Percentiles rank a stretch among this genome's conserved stretches.
Conservation (phyloP, 2,329 filamentous ascomycete species). For the Corynespora cassiicola region DNA sequence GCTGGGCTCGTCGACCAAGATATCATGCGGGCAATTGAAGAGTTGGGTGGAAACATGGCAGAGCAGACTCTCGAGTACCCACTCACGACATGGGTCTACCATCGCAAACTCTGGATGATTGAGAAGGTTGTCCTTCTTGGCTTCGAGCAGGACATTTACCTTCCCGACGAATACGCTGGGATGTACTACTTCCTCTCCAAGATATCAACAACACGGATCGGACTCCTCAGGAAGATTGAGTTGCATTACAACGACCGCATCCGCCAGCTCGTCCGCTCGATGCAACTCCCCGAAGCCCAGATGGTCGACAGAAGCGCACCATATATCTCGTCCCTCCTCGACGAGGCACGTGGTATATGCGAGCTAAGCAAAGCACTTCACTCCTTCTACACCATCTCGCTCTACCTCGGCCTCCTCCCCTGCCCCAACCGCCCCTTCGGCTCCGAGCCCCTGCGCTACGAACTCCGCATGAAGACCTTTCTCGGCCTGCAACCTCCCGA, state of each 20-base stretch:
- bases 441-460: slow-evolving; percentile 73
- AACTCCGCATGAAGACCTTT: slow-evolving; percentile 88
- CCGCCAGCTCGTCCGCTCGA: slow-evolving; percentile 2
- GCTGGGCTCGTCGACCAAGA: slow-evolving; percentile 58
- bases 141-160: slow-evolving; percentile 92
- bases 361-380: slow-evolving; percentile 38
- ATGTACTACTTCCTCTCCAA: slow-evolving; percentile 76
- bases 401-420: slow-evolving; percentile 62
- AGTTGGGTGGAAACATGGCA: slow-evolving; percentile 21
- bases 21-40: slow-evolving; percentile 45
- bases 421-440: slow-evolving; percentile 68
- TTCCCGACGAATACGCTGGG: slow-evolving; percentile 79
- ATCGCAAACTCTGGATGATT: slow-evolving; percentile 89
- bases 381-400: slow-evolving; percentile 70
- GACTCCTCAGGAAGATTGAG: slow-evolving; percentile 25
- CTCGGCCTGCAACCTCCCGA: slow-evolving; percentile 71
- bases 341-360: slow-evolving; percentile 30
- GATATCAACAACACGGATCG: slow-evolving; percentile 30
- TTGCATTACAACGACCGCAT: slow-evolving; percentile 16
- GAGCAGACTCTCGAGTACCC: slow-evolving; percentile 69
- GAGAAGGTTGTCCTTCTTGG: slow-evolving; percentile 88
- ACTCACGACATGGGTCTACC: slow-evolving; percentile 86
- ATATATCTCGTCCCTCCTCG: slow-evolving; percentile 32
- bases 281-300: slow-evolving; percentile 11
- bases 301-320: slow-evolving; percentile 16